Evolutionary conservation across 805 yeast species (phyloP).

Genomic region (Starmerella vitae): DNA sequence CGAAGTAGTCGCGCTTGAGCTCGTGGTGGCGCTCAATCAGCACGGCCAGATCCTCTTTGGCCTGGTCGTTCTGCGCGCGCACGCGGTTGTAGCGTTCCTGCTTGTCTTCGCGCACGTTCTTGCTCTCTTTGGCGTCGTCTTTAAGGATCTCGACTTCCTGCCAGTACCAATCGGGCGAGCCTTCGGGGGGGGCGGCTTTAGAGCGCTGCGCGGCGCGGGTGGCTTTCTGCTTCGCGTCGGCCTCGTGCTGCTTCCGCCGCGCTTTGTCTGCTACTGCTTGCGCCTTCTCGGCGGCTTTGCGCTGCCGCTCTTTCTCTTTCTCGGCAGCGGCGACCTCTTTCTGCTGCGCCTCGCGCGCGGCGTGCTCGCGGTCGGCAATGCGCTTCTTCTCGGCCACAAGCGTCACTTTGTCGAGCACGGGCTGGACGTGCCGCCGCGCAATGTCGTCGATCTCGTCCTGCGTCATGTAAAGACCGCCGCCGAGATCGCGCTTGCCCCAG

Average conservation of each 20-base stretch:
- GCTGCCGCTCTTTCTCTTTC: conserved; percentile 13
- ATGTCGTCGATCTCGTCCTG: conserved; percentile 62
- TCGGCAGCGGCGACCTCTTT: conserved; percentile 22
- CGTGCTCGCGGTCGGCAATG: conserved; percentile 35
- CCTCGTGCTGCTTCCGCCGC: conserved; percentile 10
- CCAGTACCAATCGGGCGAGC: conserved; percentile 18
- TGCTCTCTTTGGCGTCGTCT: conserved; percentile 21
- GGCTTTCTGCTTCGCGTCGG: conserved; percentile 16
- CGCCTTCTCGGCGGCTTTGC: conserved; percentile 28
- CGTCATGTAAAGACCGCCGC: conserved; percentile 75
- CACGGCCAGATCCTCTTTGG: conserved; percentile 21
- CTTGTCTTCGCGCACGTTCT: conserved; percentile 15
- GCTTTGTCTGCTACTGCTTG: conserved; percentile 17
- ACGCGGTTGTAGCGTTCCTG: conserved; percentile 14
- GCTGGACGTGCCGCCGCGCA: conserved; percentile 69
- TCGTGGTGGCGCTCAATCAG: conserved; percentile 19
- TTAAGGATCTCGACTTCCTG: conserved; percentile 19
- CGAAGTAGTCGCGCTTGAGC: conserved; percentile 20
- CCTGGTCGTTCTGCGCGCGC: conserved; percentile 14
- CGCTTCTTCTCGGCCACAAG: conserved; percentile 60
- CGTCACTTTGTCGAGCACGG: conserved; percentile 64
- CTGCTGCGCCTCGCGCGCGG: conserved; percentile 31
- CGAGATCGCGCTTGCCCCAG: conserved; percentile 53
- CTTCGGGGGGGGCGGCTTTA: conserved; percentile 14
- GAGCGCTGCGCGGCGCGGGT: conserved; percentile 16